Percentiles rank a stretch among this genome's conserved stretches.
These are phyloP conservation scores for Volutella citrinella DNA, from an alignment of 2,329 filamentous ascomycete species.

Conservation along the genomic window DNA sequence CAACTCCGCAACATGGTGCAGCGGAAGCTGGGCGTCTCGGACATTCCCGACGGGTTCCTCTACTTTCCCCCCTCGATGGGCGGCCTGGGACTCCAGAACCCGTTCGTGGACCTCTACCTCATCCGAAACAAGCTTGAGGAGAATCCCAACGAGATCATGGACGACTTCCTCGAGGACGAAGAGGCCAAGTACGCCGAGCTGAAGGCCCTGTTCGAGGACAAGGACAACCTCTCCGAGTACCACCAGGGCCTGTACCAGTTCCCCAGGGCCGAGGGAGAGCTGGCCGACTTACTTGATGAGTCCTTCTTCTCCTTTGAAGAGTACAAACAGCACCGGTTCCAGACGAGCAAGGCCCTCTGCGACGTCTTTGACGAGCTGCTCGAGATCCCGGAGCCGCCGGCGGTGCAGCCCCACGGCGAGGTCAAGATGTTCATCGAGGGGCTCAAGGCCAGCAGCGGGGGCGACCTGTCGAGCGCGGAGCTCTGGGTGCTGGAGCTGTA, in stretches of 20 bases:
- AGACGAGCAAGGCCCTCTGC: constrained; percentile 25
- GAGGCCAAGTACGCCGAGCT: constrained; percentile 31
- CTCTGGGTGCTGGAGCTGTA: constrained; percentile 45
- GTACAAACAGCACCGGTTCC: constrained; percentile 25
- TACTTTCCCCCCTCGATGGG: constrained; percentile 45
- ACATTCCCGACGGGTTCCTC: constrained; percentile 45
- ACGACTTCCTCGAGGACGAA: constrained; percentile 32
- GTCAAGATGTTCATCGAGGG: too few species aligned
- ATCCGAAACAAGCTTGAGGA: constrained; percentile 32
- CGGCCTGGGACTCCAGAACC: constrained; percentile 44
- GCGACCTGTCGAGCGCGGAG: constrained; percentile 20
- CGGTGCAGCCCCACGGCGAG: constrained; percentile 25
- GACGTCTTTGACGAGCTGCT: constrained; percentile 36
- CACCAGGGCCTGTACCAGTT: constrained; percentile 26
- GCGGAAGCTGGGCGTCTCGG: constrained; percentile 45
- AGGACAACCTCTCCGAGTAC: constrained; percentile 28
- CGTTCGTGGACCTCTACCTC: constrained; percentile 41
- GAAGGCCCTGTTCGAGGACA: constrained; percentile 32
- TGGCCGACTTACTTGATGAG: too few species aligned
- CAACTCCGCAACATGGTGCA: constrained; percentile 52
- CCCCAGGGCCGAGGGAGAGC: too few species aligned
- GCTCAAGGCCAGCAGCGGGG: constrained; percentile 18
- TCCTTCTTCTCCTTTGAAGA: constrained; percentile 45
- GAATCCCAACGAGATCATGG: constrained; percentile 29
- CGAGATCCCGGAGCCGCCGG: constrained; percentile 25